Conservation (phyloP, 208 protist genomes). For the Angomonas deanei region DNA sequence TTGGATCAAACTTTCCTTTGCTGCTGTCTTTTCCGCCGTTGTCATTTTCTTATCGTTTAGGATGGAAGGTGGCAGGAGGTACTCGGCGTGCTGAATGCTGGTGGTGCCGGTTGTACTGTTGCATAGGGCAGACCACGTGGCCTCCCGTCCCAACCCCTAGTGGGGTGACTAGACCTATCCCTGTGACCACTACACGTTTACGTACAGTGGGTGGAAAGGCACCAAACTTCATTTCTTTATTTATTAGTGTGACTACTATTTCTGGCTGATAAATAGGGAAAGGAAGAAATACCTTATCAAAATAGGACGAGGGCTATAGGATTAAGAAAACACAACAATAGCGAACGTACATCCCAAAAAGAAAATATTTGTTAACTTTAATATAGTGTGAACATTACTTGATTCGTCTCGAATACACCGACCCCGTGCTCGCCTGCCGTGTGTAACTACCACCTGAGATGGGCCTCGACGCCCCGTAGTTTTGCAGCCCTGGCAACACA, state of each 20-base stretch:
- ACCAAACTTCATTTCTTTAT: constrained; percentile 19
- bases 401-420: constrained; percentile 25
- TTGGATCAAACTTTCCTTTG: constrained; percentile 27
- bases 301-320: background rate
- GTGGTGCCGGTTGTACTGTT: constrained; percentile 49
- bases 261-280: background rate
- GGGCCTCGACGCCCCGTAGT: constrained; percentile 35
- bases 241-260: too few relatives aligned
- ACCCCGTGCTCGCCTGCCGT: constrained; percentile 28
- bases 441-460: constrained; percentile 38
- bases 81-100: constrained; percentile 31
- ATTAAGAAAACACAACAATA: background rate
- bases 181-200: constrained; percentile 93
- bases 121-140: constrained; percentile 78
- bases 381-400: too few relatives aligned
- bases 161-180: constrained; percentile 92
- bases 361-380: too few relatives aligned
- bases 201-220: constrained; percentile 30
- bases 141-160: constrained; percentile 69
- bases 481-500: constrained; percentile 60
- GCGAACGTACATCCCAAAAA: background rate
- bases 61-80: constrained; percentile 63
- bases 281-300: background rate
- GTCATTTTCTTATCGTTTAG: constrained; percentile 22
- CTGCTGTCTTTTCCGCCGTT: constrained; percentile 16